Evolutionary conservation across 2,329 filamentous ascomycete genomes (phyloP), one percentile per base, ranked within the genome.

Genomic region (Phialophora macrospora): DNA sequence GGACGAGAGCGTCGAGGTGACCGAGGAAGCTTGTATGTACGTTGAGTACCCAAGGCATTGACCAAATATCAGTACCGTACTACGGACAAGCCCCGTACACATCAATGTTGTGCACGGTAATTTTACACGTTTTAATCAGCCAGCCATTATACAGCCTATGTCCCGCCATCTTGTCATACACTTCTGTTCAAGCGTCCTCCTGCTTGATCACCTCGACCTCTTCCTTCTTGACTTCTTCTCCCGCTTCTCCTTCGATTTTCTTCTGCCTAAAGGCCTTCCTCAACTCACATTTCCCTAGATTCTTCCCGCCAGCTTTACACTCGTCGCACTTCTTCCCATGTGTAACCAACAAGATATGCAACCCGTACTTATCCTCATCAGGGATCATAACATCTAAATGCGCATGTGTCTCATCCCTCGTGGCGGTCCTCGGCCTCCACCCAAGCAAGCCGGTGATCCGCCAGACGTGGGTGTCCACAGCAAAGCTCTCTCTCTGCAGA

Each of bases 381-480:
- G 87, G 87, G 22, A 89, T 82, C 34, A 81, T 78, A 1, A 85
- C 84, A 64, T 89, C 86, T 68, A 86, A 82, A 73, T 89, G 87
- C 72, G 61, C 77, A 75, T 63, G 77, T 66, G 55, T 74, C 46
- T 74, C 69, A 46, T 72, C 70, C 22, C 72, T 58, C 12, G 52
- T 64, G 2, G 71, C 75, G 22, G 73, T 75, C 7, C 80, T 74
- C 0, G 87, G 87, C 1, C 88, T 79, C 87, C 87, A 89, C 26
- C 83, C 82, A 0, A 89, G 80, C 81, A 87, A 87, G 60, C 84
- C 83, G 70, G 81, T 84, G 14, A 89, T 81, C 1, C 87, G 83
- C 72, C 88, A 88, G 65, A 89, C 86, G 74, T 89, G 87, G 1
- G 87, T 89, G 69, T 89, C 87, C 8, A 89, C 87, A 0, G 87